Conservation (phyloP, 495 filamentous ascomycete species). For the Podospora pseudocomata region DNA sequence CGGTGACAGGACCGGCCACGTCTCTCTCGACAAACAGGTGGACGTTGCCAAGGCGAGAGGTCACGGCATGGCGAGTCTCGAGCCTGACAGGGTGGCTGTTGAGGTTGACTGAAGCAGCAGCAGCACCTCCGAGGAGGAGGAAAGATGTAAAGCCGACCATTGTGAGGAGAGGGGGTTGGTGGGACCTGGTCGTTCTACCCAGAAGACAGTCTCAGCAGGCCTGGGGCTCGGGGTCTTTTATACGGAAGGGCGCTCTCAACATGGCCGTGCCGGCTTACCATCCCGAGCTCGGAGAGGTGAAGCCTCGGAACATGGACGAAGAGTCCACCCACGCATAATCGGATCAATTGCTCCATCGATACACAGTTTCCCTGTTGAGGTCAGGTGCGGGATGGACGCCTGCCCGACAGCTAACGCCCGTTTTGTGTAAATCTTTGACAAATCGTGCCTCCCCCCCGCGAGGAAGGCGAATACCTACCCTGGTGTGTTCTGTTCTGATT, state of each 20-base stretch:
- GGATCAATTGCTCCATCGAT: background rate
- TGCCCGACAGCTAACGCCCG: background rate
- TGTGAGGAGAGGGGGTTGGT: constrained; percentile 4
- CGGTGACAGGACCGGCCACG: constrained; percentile 31
- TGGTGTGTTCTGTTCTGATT: background rate
- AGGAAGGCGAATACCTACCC: background rate
- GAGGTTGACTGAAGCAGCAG: constrained; percentile 13
- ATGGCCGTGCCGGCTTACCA: background rate
- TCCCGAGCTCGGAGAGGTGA: background rate
- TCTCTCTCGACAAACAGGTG: constrained; percentile 34
- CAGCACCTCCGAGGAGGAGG: constrained; percentile 17
- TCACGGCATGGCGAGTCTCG: constrained; percentile 35
- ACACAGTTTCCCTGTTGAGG: background rate
- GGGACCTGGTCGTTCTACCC: background rate
- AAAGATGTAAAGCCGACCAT: constrained; percentile 11
- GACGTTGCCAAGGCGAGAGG: constrained; percentile 45
- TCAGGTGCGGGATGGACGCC: background rate
- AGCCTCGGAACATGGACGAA: background rate
- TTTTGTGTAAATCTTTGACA: background rate
- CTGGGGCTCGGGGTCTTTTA: background rate
- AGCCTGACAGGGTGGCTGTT: constrained; percentile 34
- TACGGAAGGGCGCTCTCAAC: background rate
- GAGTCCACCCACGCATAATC: background rate
- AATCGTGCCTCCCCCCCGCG: background rate
- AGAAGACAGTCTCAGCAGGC: background rate